Evolutionary conservation across 495 filamentous ascomycete species (phyloP), one percentile per base, ranked within the genome.

Genomic region (Paragyromitra xinjiangensis): DNA sequence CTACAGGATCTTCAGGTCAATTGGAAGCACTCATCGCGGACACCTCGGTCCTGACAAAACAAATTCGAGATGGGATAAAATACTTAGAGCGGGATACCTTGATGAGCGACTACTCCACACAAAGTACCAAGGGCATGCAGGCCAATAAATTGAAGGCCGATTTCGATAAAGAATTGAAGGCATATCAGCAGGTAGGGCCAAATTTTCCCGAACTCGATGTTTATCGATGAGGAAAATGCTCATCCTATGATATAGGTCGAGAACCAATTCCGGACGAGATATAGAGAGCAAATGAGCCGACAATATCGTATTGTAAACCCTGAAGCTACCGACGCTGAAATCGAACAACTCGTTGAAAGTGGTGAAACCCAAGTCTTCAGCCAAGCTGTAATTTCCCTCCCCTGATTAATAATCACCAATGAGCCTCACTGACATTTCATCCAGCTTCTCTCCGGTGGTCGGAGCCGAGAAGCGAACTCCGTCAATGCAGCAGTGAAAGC

Each of bases 251-350:
- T 70, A 66, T 69, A 82, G 80, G 89, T 91, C 80, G 91, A 93
- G 85, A 83, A 85, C 58, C 84, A 84, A n/a, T 92, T 91, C 84
- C 86, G 88, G 77, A 84, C 87, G 78, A 84, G 90, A 62, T 92
- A 91, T 77, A 86, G 88, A 66, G 90, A 92, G 64, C 90, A 92
- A 83, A 92, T 93, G 81, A 86, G 88, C 65, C 87, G 91, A 71
- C 91, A 93, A 84, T 93, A 91, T 81, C 86, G 88, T 48, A 92
- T 93, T 80, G 91, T 93, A 69, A 93, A 93, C 82, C 91, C 91
- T 48, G 87, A 91, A 2, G 91, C 91, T 7, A 87, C 86, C 39
- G 90, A 92, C 64, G 83, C 83, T 12, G 90, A 93, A 82, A 88
- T 92, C 59, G 84, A 85, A 16, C 84, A 90, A 81, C 91, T 91